Evolutionary conservation across 2,329 filamentous ascomycete genomes (phyloP).

Genomic region (Fusarium zealandicum): DNA sequence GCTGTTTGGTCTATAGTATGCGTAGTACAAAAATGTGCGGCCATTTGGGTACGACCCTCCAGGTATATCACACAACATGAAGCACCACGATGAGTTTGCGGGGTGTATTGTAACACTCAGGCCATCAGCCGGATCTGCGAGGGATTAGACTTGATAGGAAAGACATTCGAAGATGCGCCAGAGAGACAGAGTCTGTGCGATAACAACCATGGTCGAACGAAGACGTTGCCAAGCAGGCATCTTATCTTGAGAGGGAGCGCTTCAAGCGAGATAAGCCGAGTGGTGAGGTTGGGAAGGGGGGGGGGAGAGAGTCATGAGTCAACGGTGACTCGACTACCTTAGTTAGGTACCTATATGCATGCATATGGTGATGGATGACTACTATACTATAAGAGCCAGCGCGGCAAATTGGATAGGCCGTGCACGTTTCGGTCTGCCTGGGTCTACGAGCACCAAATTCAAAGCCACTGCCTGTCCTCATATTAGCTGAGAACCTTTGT

Average conservation of each 20-base stretch:
- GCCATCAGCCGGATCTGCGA: conserved; percentile 23
- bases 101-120: conserved; percentile 6
- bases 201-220: conserved; percentile 9
- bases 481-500: conserved; percentile 16
- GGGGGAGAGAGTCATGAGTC: conserved; percentile 31
- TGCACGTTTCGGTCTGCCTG: conserved; percentile 10
- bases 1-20: too few species aligned
- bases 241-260: conserved; percentile 24
- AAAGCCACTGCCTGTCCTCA: not conserved
- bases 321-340: conserved; percentile 29
- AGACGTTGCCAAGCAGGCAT: conserved; percentile 13
- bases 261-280: conserved; percentile 19
- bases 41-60: not conserved
- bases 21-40: not conserved
- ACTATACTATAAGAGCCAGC: conserved; percentile 20
- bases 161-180: conserved; percentile 15
- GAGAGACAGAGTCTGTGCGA: conserved; percentile 7
- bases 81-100: conserved; percentile 10
- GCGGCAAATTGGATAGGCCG: not conserved
- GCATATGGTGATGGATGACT: too few species aligned
- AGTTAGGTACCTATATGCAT: too few species aligned
- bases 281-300: conserved; percentile 14
- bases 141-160: conserved; percentile 21
- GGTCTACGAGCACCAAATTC: not conserved
- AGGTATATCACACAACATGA: not conserved